These are phyloP conservation scores for Solanum paucissectum DNA, from an alignment of 257 asterid genomes.

Conservation along the genomic window DNA sequence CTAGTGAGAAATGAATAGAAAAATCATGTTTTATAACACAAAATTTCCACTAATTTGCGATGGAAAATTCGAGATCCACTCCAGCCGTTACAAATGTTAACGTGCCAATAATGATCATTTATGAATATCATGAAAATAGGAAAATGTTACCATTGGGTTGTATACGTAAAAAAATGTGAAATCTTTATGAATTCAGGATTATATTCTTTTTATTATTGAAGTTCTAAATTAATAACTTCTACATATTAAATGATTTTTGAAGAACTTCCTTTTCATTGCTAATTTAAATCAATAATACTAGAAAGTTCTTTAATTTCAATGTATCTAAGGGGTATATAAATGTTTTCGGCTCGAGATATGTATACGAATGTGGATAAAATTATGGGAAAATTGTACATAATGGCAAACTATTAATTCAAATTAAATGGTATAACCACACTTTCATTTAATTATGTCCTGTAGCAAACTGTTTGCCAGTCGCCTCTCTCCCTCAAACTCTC, in stretches of 20 bases:
- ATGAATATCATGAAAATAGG: background rate
- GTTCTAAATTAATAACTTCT: background rate
- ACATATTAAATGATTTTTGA: background rate
- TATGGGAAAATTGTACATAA: too few relatives aligned
- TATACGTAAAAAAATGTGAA: background rate
- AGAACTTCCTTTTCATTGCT: background rate
- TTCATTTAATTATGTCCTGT: too few relatives aligned
- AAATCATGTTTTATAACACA: too few relatives aligned
- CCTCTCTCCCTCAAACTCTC: too few relatives aligned
- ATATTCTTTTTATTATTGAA: background rate
- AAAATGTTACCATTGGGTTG: background rate
- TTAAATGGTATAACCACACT: too few relatives aligned
- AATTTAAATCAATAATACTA: too few relatives aligned
- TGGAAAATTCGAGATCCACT: background rate
- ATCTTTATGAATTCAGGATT: background rate
- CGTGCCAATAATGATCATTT: background rate
- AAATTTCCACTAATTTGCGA: fast-evolving
- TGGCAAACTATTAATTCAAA: too few relatives aligned
- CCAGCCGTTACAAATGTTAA: background rate
- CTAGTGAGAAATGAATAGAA: background rate
- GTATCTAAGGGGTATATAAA: background rate
- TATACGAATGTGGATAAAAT: background rate
- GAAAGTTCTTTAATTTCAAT: background rate
- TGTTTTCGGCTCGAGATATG: background rate
- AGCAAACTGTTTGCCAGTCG: too few relatives aligned